Base-by-base conservation (phyloP, 176 grass and related monocot species). In the Eragrostis nindensis region DNA sequence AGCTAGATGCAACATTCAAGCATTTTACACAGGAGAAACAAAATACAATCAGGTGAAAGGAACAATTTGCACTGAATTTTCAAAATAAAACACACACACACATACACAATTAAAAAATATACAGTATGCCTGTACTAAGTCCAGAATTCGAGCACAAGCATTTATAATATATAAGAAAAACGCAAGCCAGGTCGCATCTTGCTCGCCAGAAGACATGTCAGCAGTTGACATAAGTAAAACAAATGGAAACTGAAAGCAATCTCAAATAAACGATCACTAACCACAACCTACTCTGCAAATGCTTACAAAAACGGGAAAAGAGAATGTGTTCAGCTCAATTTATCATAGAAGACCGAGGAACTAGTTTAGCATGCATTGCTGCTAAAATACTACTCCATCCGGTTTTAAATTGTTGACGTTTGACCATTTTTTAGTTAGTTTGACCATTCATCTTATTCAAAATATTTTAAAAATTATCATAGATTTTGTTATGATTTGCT, bases 1-100 rank as follows among this genome's bases (percentile, higher is more conserved):
- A 89, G 81, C 94, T 97, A 78, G 22, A 75, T 38, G 71, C 52
- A 75, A 46, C 30, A 86, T 57, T 47, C 18, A 74, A 66, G 52
- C 14, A 67, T 55, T 43, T 86, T 66, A 85, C 48, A 29, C 18
- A 45, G 2, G 21, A 18, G 53, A 73, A 79, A 8, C 22, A 86
- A 45, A 55, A 0, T 25, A 73, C 17, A 86, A 76, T 41, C 19
- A 66, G 26, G 8, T 73, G n/a, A 80, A 80, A 55, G 38, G 59
- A 69, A 30, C 6, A 46, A 30, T 12, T 7, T 60, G 13, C 15
- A 44, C 13, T 69, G 22, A 17, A 62, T 30, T 44, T 27, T 12
- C 61, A 39, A 46, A 62, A 50, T n/a, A n/a, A n/a, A n/a, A n/a
- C n/a, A n/a, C n/a, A n/a, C n/a, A n/a, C n/a, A 50, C 3, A 50